Conservation (phyloP, 2,329 filamentous ascomycete species). For the Penicillium sp. region DNA sequence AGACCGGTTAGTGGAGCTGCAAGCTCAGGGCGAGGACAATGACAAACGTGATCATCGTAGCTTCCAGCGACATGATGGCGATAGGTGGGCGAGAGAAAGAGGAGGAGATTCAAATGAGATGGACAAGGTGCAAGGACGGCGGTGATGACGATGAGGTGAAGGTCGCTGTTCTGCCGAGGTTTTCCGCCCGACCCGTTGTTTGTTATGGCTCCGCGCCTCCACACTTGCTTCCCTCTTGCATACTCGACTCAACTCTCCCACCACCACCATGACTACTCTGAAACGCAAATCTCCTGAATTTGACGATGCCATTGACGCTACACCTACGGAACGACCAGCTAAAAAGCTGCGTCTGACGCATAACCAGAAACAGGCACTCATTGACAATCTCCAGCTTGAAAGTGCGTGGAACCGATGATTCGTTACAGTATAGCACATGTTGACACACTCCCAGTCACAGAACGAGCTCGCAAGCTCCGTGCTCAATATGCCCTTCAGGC, state of each 20-base stretch:
- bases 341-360: conserved; percentile 59
- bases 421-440: background rate
- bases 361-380: conserved; percentile 74
- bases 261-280: conserved; percentile 33
- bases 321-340: conserved; percentile 52
- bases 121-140: conserved; percentile 16
- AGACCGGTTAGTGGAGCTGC: conserved; percentile 19
- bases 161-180: conserved; percentile 21
- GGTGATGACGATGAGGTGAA: conserved; percentile 28
- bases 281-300: conserved; percentile 40
- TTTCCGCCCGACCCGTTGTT: conserved; percentile 20
- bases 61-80: conserved; percentile 91
- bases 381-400: conserved; percentile 85
- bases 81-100: conserved; percentile 19
- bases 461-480: conserved; percentile 78
- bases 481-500: conserved; percentile 86
- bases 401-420: conserved; percentile 51
- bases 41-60: conserved; percentile 83
- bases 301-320: conserved; percentile 27
- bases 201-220: conserved; percentile 23
- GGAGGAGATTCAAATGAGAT: conserved; percentile 7
- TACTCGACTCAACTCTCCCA: conserved; percentile 4
- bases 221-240: conserved; percentile 6
- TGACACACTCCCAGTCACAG: conserved; percentile 58
- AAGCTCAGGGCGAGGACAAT: conserved; percentile 1